These are phyloP conservation scores for Neurospora sp. DNA, from an alignment of 495 filamentous ascomycete genomes.

Conservation along the genomic window DNA sequence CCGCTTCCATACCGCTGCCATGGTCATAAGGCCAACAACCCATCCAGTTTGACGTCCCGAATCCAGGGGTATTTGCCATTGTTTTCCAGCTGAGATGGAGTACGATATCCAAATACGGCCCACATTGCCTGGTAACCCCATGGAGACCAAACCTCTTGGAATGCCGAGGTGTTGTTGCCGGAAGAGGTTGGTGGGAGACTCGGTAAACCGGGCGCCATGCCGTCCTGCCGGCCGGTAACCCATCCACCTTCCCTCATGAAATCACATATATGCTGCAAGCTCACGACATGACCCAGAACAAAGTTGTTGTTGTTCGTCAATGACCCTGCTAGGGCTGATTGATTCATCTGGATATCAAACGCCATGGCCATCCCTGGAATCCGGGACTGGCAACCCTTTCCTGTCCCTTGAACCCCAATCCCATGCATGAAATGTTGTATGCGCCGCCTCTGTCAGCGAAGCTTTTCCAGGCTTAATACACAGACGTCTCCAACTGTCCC, in stretches of 20 bases:
- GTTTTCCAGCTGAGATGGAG: not conserved
- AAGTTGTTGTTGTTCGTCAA: not conserved
- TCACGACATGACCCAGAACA: not conserved
- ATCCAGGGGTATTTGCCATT: not conserved
- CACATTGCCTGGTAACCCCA: not conserved
- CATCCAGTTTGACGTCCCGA: not conserved
- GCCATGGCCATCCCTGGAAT: constrained; percentile 26
- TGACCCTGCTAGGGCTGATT: constrained; percentile 17
- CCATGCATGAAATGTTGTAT: constrained; percentile 11
- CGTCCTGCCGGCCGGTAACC: not conserved
- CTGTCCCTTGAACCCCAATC: constrained; percentile 16
- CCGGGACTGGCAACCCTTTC: constrained; percentile 18
- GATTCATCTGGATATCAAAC: constrained; percentile 28
- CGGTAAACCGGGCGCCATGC: not conserved
- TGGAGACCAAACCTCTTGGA: not conserved
- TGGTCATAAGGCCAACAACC: not conserved
- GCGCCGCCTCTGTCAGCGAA: constrained; percentile 4
- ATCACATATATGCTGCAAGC: not conserved
- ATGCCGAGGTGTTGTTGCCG: not conserved
- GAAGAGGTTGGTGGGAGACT: not conserved
- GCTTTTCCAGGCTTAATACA: constrained; percentile 14
- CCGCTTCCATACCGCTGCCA: not conserved
- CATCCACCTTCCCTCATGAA: not conserved
- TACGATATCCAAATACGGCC: not conserved
- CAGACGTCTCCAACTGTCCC: constrained; percentile 8